Evolutionary conservation across 805 yeast species (phyloP).

Genomic region (Clavispora carvajalis): DNA sequence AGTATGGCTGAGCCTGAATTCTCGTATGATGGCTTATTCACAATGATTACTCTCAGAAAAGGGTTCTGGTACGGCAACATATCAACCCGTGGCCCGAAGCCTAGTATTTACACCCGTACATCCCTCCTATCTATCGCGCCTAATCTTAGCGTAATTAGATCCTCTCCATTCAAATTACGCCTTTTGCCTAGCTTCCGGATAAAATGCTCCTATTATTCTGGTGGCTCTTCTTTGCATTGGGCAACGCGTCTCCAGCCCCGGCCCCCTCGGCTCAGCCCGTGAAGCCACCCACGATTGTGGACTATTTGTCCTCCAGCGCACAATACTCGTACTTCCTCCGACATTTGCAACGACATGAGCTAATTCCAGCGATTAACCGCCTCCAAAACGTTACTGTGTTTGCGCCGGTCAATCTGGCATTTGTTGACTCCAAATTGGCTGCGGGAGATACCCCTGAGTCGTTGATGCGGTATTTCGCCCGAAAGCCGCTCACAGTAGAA

Average conservation of each 20-base stretch:
- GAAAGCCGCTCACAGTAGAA: conserved; percentile 30
- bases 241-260: background rate
- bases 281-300: conserved; percentile 49
- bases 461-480: conserved; percentile 26
- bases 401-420: conserved; percentile 81
- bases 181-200: too few relatives aligned
- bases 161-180: too few relatives aligned
- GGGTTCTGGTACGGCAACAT: too few relatives aligned
- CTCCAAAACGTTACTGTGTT: conserved; percentile 63
- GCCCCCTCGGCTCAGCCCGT: conserved; percentile 5
- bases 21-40: too few relatives aligned
- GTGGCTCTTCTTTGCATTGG: background rate
- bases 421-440: conserved; percentile 26
- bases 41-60: too few relatives aligned
- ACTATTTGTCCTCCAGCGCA: conserved; percentile 60
- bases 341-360: conserved; percentile 54
- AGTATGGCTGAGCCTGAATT: too few relatives aligned
- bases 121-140: too few relatives aligned
- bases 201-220: background rate
- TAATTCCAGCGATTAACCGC: conserved; percentile 56
- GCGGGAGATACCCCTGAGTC: conserved; percentile 14
- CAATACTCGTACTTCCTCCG: conserved; percentile 63
- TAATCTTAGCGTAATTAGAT: too few relatives aligned
- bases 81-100: too few relatives aligned
- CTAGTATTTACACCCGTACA: too few relatives aligned